phyloP scores from a whole-genome alignment of 2,329 filamentous ascomycete species.

The Talaromyces atroroseus region DNA sequence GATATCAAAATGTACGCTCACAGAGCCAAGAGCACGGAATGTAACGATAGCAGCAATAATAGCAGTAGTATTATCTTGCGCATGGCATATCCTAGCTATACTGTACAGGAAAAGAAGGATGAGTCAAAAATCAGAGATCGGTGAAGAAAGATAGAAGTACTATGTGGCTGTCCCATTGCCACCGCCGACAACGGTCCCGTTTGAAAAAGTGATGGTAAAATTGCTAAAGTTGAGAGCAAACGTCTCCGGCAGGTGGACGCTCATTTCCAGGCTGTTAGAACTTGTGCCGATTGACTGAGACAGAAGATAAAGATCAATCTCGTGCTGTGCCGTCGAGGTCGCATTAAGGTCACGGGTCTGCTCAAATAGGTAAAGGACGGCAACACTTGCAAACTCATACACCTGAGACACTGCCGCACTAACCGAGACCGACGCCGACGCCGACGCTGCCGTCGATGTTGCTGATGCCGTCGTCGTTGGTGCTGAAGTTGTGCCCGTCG shows the following conservation, averaged over 20 bases:
- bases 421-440: constrained; percentile 1
- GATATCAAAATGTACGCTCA: no score
- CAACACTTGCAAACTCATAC: constrained; percentile 32
- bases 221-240: constrained; percentile 32
- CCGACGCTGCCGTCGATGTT: constrained; percentile 9
- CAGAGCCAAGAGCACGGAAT: no score
- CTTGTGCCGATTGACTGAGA: constrained; percentile 19
- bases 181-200: constrained; percentile 26
- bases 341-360: constrained; percentile 27
- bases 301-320: constrained; percentile 29
- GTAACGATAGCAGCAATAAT: neutral
- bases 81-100: neutral
- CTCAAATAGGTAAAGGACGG: constrained; percentile 39
- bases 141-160: neutral
- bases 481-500: neutral
- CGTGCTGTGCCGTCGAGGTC: constrained; percentile 24
- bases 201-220: constrained; percentile 28
- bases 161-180: constrained; percentile 4
- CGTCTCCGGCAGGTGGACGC: constrained; percentile 19
- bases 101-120: neutral
- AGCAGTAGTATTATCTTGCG: neutral
- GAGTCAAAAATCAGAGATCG: neutral
- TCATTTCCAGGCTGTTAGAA: constrained; percentile 19
- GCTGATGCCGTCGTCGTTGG: constrained; percentile 4
- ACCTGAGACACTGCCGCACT: constrained; percentile 16